A percentile compares a stretch with the other conserved stretches of the same genome.
phyloP scores from a whole-genome alignment of 2,329 filamentous ascomycete genomes.

The Aspergillus piperis region DNA sequence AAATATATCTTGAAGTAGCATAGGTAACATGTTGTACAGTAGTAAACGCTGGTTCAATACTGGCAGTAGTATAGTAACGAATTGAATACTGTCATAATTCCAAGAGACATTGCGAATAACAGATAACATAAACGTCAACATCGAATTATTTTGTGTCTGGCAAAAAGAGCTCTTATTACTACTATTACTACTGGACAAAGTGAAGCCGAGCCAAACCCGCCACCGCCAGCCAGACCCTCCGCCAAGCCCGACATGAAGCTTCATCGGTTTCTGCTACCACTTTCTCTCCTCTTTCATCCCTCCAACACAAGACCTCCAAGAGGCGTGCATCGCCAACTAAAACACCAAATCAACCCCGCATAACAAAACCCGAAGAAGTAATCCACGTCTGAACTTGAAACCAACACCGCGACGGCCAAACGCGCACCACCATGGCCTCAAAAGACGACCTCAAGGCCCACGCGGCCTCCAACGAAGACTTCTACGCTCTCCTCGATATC shows the following conservation, averaged over 20 bases:
- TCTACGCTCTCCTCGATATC: constrained; percentile 75
- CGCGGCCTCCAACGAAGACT: constrained; percentile 66
- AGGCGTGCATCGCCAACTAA: neutral
- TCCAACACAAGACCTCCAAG: neutral
- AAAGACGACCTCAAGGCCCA: constrained; percentile 56
- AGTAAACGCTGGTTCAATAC: too few species aligned
- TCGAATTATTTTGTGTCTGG: too few species aligned
- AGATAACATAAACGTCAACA: too few species aligned
- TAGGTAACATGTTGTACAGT: too few species aligned
- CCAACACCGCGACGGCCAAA: neutral
- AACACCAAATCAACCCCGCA: neutral
- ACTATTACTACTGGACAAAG: neutral
- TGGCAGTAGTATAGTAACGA: too few species aligned
- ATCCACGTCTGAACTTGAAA: neutral
- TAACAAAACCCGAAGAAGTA: neutral
- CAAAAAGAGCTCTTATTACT: too few species aligned
- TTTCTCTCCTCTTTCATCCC: neutral
- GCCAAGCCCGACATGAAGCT: neutral
- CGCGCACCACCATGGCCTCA: constrained; percentile 32
- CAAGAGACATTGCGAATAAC: too few species aligned
- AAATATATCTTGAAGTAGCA: too few species aligned
- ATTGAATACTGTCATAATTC: too few species aligned
- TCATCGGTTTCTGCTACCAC: neutral
- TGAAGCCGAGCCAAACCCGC: neutral
- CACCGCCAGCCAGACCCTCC: constrained; percentile 10